Conservation (phyloP, 2,329 filamentous ascomycete species). For the Alternaria solani region DNA sequence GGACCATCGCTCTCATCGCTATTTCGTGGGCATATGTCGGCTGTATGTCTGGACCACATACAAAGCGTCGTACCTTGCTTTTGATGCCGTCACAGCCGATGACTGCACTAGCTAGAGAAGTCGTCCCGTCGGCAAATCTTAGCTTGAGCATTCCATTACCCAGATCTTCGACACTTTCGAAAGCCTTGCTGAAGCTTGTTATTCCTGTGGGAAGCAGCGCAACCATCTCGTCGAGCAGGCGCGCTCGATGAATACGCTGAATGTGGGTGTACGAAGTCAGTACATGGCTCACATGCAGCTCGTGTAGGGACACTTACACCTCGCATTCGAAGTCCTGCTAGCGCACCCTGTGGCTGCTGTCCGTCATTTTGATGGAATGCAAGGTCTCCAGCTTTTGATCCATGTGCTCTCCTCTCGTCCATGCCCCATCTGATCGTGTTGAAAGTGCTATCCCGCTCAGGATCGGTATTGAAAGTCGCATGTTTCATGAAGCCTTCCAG, state of each 20-base stretch:
- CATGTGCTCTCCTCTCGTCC: constrained; percentile 18
- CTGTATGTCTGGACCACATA: constrained; percentile 59
- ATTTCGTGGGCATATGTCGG: constrained; percentile 64
- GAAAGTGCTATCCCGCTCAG: constrained; percentile 24
- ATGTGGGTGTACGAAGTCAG: too few species aligned
- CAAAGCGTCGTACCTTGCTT: constrained; percentile 60
- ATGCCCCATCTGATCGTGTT: constrained; percentile 27
- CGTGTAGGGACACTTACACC: constrained; percentile 4
- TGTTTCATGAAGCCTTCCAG: constrained; percentile 36
- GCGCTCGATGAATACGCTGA: constrained; percentile 32
- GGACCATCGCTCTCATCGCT: constrained; percentile 68
- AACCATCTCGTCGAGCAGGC: constrained; percentile 33
- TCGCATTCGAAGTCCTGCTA: constrained; percentile 19
- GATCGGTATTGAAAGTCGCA: constrained; percentile 33
- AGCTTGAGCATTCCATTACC: constrained; percentile 27
- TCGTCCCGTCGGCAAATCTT: constrained; percentile 55
- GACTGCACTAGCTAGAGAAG: constrained; percentile 54
- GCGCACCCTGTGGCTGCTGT: constrained; percentile 10
- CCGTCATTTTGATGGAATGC: constrained; percentile 24
- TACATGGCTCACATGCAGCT: too few species aligned
- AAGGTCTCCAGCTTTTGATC: constrained; percentile 28
- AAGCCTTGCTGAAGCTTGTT: constrained; percentile 31
- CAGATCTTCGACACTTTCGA: constrained; percentile 23
- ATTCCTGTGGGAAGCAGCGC: constrained; percentile 27
- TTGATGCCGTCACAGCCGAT: constrained; percentile 72